phyloP scores from a whole-genome alignment of 106 monocot genomes.

The Xerophyta viscosa region DNA sequence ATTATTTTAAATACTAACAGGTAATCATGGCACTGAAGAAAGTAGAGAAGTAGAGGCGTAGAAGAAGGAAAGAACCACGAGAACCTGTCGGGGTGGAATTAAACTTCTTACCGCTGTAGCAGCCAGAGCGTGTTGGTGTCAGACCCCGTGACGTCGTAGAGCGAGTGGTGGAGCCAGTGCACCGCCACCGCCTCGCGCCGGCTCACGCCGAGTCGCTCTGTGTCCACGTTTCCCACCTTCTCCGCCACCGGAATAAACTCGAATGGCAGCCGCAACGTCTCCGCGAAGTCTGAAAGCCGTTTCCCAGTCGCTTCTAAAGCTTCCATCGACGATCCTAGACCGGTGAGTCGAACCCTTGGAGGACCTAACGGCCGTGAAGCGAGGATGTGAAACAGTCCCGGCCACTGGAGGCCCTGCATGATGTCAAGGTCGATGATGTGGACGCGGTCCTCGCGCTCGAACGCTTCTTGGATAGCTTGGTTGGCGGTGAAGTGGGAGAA shows the following conservation, averaged over 20 bases:
- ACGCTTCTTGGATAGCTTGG: constrained; percentile 94
- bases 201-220: constrained; percentile 57
- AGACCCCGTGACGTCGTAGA: constrained; percentile 93
- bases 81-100: not conserved
- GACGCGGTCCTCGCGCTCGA: constrained; percentile 73
- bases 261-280: constrained; percentile 76
- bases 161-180: constrained; percentile 92
- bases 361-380: constrained; percentile 84
- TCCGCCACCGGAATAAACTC: constrained; percentile 81
- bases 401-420: constrained; percentile 98
- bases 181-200: constrained; percentile 84
- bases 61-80: not conserved
- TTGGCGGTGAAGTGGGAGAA: constrained; percentile 98
- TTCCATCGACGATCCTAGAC: constrained; percentile 77
- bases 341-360: constrained; percentile 68
- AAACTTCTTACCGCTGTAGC: constrained; percentile 51
- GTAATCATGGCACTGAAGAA: not conserved
- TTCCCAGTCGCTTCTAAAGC: constrained; percentile 86
- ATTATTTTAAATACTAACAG: not conserved
- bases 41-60: not conserved
- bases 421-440: constrained; percentile 96
- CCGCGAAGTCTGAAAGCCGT: constrained; percentile 78
- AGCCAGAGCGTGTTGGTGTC: constrained; percentile 91
- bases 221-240: constrained; percentile 78
- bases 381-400: constrained; percentile 82